Evolutionary conservation across 73 alveolate species (phyloP).

Genomic region (Paraurostyla sp.): DNA sequence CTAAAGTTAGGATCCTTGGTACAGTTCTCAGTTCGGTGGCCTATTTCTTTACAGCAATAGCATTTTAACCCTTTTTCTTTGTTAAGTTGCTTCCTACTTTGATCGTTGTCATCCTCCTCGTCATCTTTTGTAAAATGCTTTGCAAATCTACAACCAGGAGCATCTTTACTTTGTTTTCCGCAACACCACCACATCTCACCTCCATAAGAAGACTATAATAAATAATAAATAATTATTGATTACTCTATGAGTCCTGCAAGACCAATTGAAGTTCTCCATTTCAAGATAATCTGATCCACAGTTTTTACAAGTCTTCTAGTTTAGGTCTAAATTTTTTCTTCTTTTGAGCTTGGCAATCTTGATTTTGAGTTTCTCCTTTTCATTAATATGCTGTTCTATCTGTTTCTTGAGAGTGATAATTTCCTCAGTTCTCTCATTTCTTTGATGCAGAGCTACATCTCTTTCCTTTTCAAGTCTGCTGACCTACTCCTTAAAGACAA

Average conservation of each 20-base stretch:
- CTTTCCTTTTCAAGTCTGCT: not conserved
- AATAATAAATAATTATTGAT: not conserved
- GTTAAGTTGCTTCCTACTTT: slow-evolving; percentile 17
- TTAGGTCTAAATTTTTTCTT: slow-evolving; percentile 14
- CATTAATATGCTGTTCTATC: not conserved
- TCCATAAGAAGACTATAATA: slow-evolving; percentile 44
- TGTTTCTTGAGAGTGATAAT: not conserved
- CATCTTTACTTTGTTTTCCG: slow-evolving; percentile 70
- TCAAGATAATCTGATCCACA: slow-evolving; percentile 70
- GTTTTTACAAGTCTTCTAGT: slow-evolving; percentile 70
- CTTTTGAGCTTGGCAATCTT: slow-evolving; percentile 43
- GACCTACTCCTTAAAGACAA: not conserved
- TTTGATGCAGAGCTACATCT: not conserved
- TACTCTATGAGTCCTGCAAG: slow-evolving; percentile 75
- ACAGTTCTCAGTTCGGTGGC: slow-evolving; percentile 68
- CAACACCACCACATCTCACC: slow-evolving; percentile 85
- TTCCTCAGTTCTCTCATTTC: slow-evolving; percentile 2
- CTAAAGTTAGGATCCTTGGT: slow-evolving; percentile 73
- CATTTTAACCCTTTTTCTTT: not conserved
- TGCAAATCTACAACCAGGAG: slow-evolving; percentile 72
- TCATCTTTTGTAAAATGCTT: slow-evolving; percentile 79
- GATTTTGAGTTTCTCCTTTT: slow-evolving; percentile 51
- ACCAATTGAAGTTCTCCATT: slow-evolving; percentile 76
- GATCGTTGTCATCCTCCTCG: slow-evolving; percentile 68
- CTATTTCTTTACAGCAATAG: slow-evolving; percentile 64